Base-by-base conservation (phyloP, 257 asterid species). In the Jacaranda mimosifolia region DNA sequence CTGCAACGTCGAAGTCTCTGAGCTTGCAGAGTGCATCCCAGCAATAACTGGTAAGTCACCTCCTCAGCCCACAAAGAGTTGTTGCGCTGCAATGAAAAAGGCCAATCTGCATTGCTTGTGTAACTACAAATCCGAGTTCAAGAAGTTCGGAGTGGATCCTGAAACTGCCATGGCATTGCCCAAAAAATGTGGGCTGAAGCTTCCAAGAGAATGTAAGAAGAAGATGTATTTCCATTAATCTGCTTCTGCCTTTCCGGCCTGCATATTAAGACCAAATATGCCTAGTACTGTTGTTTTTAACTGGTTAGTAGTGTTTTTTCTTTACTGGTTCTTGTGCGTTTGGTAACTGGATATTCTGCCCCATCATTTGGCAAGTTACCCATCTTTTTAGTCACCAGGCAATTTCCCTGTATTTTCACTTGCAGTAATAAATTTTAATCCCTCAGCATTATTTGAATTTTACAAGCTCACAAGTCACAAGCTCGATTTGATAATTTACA, bases 151-250 rank as follows among this genome's bases (percentile, higher is more conserved):
- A 0, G 78, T 80, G 1, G 80, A 77, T 65, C 88, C 87, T 15
- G 79, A 48, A 5, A 85, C 77, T 6, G 92, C 94, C 8, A 62
- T 86, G 86, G 84, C 80, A 0, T 36, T 89, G 80, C 92, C 91
- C 0, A 39, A 19, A 9, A 59, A 89, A 74, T 89, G 94, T 17
- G 69, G 76, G 1, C 68, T 80, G 19, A 6, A 48, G 6, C 79
- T 76, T 26, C 92, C 94, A 0, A 35, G 7, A 1, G 84, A 32
- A 51, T 87, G 92, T 68, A 72, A 59, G 42, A 78, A 68, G 42
- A 60, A 6, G 62, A 63, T 3, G 62, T 18, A 58, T 58, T 8
- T 19, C 4, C 7, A 39, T 58, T 58, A 18, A 17, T 56, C 18
- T 55, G 62, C 57, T 14, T 46, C 3, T 46, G 52, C 52, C 32